phyloP scores from a whole-genome alignment of 768 basidiomycete genomes.

The Aureoboletus auriporus region DNA sequence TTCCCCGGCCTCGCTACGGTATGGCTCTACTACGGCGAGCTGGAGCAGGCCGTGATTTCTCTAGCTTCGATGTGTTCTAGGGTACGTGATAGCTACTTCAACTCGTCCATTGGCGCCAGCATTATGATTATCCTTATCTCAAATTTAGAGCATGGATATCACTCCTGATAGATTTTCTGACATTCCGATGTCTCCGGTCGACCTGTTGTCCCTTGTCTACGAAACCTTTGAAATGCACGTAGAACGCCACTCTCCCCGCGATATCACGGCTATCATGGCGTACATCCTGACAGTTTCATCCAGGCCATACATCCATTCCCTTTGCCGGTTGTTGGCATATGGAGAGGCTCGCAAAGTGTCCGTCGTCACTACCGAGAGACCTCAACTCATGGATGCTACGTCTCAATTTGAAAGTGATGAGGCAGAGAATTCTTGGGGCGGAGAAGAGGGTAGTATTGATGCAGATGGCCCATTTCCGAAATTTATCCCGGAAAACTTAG shows the following conservation, averaged over 20 bases:
- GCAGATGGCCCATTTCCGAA: constrained; percentile 48
- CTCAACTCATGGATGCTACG: constrained; percentile 13
- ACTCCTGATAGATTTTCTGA: constrained; percentile 38
- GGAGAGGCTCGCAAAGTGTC: constrained; percentile 26
- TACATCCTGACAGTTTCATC: constrained; percentile 66
- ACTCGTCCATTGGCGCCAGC: not conserved
- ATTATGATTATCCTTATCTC: constrained; percentile 2
- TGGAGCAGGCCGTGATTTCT: constrained; percentile 47
- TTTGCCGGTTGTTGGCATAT: constrained; percentile 61
- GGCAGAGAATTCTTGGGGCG: constrained; percentile 36
- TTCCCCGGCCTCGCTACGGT: constrained; percentile 35
- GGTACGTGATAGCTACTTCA: constrained; percentile 36
- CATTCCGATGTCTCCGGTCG: constrained; percentile 42
- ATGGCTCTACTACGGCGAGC: constrained; percentile 48
- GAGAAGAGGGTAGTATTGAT: constrained; percentile 37
- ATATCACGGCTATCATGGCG: constrained; percentile 54
- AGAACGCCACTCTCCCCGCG: constrained; percentile 46
- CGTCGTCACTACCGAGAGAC: constrained; percentile 13
- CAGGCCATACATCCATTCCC: constrained; percentile 52
- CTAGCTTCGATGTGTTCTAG: constrained; percentile 56
- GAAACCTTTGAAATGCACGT: constrained; percentile 49
- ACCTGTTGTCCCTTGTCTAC: constrained; percentile 61
- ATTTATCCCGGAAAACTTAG: constrained; percentile 55
- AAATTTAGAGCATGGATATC: constrained; percentile 24
- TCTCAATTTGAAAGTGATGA: constrained; percentile 28